Evolutionary conservation across 257 asterid genomes (phyloP), one percentile per base, ranked within the genome.

Genomic region (Euphrasia confusa): DNA sequence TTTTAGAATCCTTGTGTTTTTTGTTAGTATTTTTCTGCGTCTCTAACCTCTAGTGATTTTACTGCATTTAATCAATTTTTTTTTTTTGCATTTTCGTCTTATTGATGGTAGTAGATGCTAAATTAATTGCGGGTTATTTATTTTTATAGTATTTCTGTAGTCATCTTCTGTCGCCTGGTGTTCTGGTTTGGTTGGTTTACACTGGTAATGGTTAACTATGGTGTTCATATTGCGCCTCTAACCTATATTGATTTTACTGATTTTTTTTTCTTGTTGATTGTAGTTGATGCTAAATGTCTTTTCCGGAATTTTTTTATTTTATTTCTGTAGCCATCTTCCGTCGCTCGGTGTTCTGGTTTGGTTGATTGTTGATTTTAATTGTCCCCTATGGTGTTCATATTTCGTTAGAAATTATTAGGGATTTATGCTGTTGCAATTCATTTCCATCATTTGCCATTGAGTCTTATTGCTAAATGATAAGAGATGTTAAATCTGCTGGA

Each of bases 41-140:
- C n/a, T 65, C 35, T 7, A 35, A 35, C 40, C 40, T 35, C 1
- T 35, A 35, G 8, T 56, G 40, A 17, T 54, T 66, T 52, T 62
- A 26, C 58, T 7, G 62, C 53, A 35, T 30, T 49, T 52, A 4
- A 15, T 52, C 26, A 10, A 6, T 28, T 21, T 32, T 32, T 3
- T 15, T 60, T 50, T 59, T 12, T 21, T 40, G 33, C 56, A 37
- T 72, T 59, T 68, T 64, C 35, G 0, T 55, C 27, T 53, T 37
- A 24, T 21, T 5, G 10, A 35, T 42, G 26, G 33, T 54, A 10
- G 24, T 26, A 53, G 45, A 37, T 61, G 39, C 69, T 47, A 28
- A 28, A 28, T 28, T 0, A 0, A 2, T 28, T 28, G 4, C 0
- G 33, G 33, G 33, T 28, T 28, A 0, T 21, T 28, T 28, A 28